Base-by-base conservation (phyloP, 2,329 filamentous ascomycete species). In the Plectosphaerella sp. region DNA sequence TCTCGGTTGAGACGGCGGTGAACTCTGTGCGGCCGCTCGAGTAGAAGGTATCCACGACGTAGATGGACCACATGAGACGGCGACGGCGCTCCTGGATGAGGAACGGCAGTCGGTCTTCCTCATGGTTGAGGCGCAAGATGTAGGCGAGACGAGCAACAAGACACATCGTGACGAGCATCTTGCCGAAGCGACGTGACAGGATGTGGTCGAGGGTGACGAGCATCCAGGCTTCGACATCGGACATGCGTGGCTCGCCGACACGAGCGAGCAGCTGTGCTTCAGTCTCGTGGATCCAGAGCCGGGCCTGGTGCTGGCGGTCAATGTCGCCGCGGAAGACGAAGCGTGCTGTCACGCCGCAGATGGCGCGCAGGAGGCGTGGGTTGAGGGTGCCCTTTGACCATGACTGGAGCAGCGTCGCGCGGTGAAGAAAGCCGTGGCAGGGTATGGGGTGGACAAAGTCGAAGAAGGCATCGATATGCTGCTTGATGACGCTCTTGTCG, bases 251-350 rank as follows among this genome's bases (percentile, higher is more conserved):
- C 22, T 57, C 41, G 22, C 53, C 46, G 0, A 59, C 43, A 8
- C 52, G 48, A 10, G 48, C 42, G 3, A 61, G 42, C 1, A 62
- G 55, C 2, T 56, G 48, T 2, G 53, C 37, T 5, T 62, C 60
- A 0, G 60, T 16, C 1, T 58, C 54, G 3, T 57, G 49, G 1
- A 57, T 55, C 60, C 60, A 62, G 42, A 72, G 69, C 0, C 51
- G 48, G 2, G 43, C 51, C 16, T 53, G 51, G 10, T 48, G 45
- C 4, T 50, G 48, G 11, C 51, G 51, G 1, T 2, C 14, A 10
- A 14, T 25, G 2, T 55, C 48, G 12, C 48, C 48, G 1, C 45
- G 35, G 4, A 51, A 48, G 5, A 55, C 33, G 24, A 53, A 55
- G 5, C 53, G 53, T 3, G 51, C 48, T 9, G 53, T 55, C 1